Base-by-base conservation (phyloP, 179 eudicot genomes). In the Camellia oleifera region DNA sequence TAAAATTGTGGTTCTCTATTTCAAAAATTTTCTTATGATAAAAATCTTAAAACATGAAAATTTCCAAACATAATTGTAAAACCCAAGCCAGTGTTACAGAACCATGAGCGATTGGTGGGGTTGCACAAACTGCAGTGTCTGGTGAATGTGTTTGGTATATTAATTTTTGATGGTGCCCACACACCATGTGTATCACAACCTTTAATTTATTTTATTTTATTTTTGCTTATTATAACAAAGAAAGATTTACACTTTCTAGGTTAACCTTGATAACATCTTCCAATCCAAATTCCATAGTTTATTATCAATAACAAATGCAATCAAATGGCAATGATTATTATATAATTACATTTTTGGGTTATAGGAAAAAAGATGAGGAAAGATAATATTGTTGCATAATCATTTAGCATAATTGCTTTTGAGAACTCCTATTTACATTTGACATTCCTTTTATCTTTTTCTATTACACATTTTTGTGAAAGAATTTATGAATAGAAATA, bases 271-370 rank as follows among this genome's bases (percentile, higher is more conserved):
- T 20, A 23, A 7, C 44, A 26, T 65, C 69, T 65, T 17, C 23
- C 1, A 17, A 63, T 63, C 67, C 67, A 63, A 17, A 17, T 63
- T 9, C 12, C 32, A 4, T 9, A 11, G 26, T 5, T 63, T 11
- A 3, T 26, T 40, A 13, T 66, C 44, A 13, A 42, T 42, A 17
- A 44, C 18, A n/a, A 17, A 23, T 73, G 61, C 76, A 73, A 53
- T 54, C 76, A 73, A 73, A 23, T 53, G 13, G 18, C 76, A 73
- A 73, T 73, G 45, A 73, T 73, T 54, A 56, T 73, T 54, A 46
- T 63, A 54, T 73, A 56, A 70, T 70, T n/a, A 18, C 6, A 3
- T 17, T 48, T 18, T 7, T 69, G 40, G 17, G 17, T 14, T 57
- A 57, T 10, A 57, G 61, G 61, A 57, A 11, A 32, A 57, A 57